Evolutionary conservation across 225 moss, liverwort and hornwort species (phyloP), one percentile per base, ranked within the genome.

Genomic region (Bryum argenteum): DNA sequence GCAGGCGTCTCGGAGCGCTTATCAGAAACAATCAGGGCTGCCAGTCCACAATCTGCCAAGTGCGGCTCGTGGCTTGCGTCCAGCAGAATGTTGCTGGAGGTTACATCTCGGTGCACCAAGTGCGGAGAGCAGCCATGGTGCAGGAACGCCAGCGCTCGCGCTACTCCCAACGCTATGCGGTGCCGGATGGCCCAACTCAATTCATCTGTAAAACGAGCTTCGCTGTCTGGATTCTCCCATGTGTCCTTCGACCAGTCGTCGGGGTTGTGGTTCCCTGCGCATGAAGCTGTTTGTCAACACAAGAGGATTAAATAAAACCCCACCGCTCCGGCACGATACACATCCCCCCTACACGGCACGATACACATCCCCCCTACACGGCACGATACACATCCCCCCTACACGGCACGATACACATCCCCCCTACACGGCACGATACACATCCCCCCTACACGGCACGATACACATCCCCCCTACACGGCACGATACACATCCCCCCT

Each of bases 201-300:
- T 56, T 69, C 67, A 16, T 88, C 92, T 0, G 51, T 43, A 17
- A 63, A 45, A 21, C 65, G 26, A 1, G 21, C 22, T 43, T 80
- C 87, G 0, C 61, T 69, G 22, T 95, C 89, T 26, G 78, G 71
- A 48, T 88, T 69, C 78, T 95, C 90, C 95, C 92, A 95, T 22
- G 89, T 90, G 54, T 95, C 95, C 51, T 66, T 63, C 19, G 80
- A 85, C 90, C 90, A 95, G 76, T 92, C 95, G 18, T 95, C 95
- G 16, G 86, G 87, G 71, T 95, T 91, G 18, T 74, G 63, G 22
- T 58, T 86, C 16, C 81, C 85, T 85, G 72, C 78, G 17, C 40
- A 72, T 33, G 56, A 20, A 66, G 57, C 78, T 75, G 71, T 28
- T 64, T 61, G 81, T 78, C 81, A 82, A 70, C 61, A 66, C 59